These are phyloP conservation scores for Parascedosporium putredinis DNA, from an alignment of 2,329 filamentous ascomycete genomes.

Conservation along the genomic window DNA sequence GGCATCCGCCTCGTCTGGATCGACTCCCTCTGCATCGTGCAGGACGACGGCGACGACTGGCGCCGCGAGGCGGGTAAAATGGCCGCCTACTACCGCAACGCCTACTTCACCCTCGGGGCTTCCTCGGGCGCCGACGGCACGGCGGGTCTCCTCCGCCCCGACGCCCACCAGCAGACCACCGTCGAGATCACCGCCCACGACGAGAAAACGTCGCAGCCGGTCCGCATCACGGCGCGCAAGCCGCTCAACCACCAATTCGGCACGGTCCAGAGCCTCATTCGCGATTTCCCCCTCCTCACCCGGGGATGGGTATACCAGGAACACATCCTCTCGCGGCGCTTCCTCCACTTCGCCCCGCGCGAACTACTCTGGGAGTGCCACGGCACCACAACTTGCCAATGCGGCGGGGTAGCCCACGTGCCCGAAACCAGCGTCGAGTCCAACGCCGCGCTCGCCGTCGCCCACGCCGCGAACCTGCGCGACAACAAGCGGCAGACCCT, in stretches of 20 bases:
- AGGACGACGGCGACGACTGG: constrained; percentile 14
- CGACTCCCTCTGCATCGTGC: not conserved
- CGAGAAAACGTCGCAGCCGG: constrained; percentile 1
- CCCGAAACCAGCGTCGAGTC: constrained; percentile 7
- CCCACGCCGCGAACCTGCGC: not conserved
- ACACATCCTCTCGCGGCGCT: constrained; percentile 12
- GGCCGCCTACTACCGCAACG: constrained; percentile 13
- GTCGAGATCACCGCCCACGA: constrained; percentile 9
- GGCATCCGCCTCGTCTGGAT: constrained; percentile 12
- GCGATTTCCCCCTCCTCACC: constrained; percentile 11
- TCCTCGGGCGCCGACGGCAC: constrained; percentile 11
- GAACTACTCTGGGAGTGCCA: constrained; percentile 14
- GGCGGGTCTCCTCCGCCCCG: constrained; percentile 9
- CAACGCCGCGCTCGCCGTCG: not conserved
- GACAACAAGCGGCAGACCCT: not conserved
- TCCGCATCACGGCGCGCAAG: constrained; percentile 10
- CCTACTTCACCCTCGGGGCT: constrained; percentile 12
- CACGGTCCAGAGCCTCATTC: constrained; percentile 5
- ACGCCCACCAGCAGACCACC: constrained; percentile 4
- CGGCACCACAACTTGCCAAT: constrained; percentile 12
- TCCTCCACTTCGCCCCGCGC: constrained; percentile 12
- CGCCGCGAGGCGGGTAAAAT: constrained; percentile 13
- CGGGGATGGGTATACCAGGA: constrained; percentile 14
- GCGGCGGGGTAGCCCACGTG: constrained; percentile 7
- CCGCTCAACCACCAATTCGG: constrained; percentile 11